Base-by-base conservation (phyloP, 2,329 filamentous ascomycete species). In the Colletotrichum cuscutae region DNA sequence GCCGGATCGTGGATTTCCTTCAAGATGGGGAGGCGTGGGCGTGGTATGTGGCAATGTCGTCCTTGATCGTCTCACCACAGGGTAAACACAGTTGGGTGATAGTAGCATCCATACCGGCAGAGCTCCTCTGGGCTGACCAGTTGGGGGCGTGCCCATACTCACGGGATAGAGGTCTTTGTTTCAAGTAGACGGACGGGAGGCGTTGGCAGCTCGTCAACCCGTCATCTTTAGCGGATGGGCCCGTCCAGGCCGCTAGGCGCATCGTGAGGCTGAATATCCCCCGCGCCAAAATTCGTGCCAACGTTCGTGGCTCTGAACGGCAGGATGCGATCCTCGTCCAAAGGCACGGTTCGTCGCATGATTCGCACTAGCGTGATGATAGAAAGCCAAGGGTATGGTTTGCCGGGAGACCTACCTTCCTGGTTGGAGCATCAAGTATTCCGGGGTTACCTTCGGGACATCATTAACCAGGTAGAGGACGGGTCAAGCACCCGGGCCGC, bases 401-500 rank as follows among this genome's bases (percentile, higher is more conserved):
- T 7, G 19, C 42, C 19, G 19, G 42, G 19, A 22, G 30, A 26
- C 46, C 37, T 62, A 19, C 30, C 12, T 6, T 15, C n/a, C 28
- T 26, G 37, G 65, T 32, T n/a, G 58, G 58, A 65, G 42, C 37
- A 68, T 22, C 32, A 28, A 52, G 26, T 32, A 19, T 37, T 37
- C 64, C 69, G 52, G 19, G 24, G 22, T 37, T 52, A 52, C 64
- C 52, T 49, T 22, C 58, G 65, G 56, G 37, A 68, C 22, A 42
- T 42, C 56, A 37, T 12, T 42, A 19, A 19, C 37, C 37, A 42
- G 37, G 37, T 19, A 19, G 13, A 19, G 28, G 28, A 19, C 9
- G 9, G 24, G 15, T 59, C 35, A 35, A 57, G 60, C 30, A 13
- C n/a, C 5, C 22, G 37, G 26, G 28, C 37, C 53, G 53, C n/a